Percentiles rank a stretch among this genome's conserved stretches.
Conservation (phyloP, 108 stramenopile species). For the Discostella stelligeroides region DNA sequence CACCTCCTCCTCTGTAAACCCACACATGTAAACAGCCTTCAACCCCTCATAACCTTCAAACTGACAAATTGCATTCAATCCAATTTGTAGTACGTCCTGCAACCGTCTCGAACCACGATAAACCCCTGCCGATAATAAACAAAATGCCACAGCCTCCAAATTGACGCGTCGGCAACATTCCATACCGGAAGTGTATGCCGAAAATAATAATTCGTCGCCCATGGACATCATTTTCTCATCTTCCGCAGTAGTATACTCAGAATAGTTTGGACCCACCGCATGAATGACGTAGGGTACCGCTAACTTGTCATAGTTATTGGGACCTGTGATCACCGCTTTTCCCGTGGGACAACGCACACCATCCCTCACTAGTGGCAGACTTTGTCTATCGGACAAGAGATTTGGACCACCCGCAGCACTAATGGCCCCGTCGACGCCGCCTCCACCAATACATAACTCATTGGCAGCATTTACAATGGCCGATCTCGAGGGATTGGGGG, state of each 20-base stretch:
- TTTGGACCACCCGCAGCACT: constrained; percentile 63
- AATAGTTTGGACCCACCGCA: constrained; percentile 88
- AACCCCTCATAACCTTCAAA: constrained; percentile 51
- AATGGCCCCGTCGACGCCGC: constrained; percentile 90
- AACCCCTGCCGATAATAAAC: constrained; percentile 75
- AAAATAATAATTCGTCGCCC: constrained; percentile 52
- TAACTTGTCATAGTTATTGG: constrained; percentile 58
- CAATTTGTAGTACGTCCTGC: constrained; percentile 62
- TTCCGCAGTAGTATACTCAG: constrained; percentile 14
- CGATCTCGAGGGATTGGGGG: constrained; percentile 25
- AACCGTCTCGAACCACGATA: constrained; percentile 63
- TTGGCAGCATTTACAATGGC: constrained; percentile 91
- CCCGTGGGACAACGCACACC: constrained; percentile 68
- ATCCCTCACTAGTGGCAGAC: constrained; percentile 41
- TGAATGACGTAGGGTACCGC: constrained; percentile 70
- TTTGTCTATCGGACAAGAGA: constrained; percentile 56
- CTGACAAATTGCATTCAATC: constrained; percentile 54
- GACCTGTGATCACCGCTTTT: constrained; percentile 69
- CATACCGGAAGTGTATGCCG: constrained; percentile 58
- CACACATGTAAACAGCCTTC: constrained; percentile 55
- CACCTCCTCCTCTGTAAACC: constrained; percentile 46
- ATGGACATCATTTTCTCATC: not conserved
- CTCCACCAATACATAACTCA: constrained; percentile 77
- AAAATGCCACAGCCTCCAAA: constrained; percentile 69
- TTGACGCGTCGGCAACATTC: constrained; percentile 40